phyloP scores from a whole-genome alignment of 169 alveolate genomes.

The Amoebophrya sp. region DNA sequence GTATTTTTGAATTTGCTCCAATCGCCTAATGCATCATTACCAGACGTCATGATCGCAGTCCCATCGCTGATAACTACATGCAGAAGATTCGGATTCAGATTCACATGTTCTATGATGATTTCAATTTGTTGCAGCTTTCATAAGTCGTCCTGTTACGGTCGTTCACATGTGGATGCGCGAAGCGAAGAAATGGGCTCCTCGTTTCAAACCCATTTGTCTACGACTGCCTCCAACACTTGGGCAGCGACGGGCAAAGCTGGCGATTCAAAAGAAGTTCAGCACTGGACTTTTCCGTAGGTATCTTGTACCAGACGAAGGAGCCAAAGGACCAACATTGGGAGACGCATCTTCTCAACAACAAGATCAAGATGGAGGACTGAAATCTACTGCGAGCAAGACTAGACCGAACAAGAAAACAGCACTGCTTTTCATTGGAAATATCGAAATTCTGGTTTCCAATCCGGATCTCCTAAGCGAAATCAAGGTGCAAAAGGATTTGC shows the following conservation, averaged over 20 bases:
- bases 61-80: too few relatives aligned
- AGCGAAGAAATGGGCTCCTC: slow-evolving; percentile 8
- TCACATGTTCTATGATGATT: too few relatives aligned
- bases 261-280: background rate
- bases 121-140: too few relatives aligned
- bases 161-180: background rate
- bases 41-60: too few relatives aligned
- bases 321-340: too few relatives aligned
- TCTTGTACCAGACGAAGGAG: too few relatives aligned
- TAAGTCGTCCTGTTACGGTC: background rate
- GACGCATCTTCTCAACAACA: too few relatives aligned
- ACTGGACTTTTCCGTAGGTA: background rate
- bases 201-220: background rate
- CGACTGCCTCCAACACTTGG: background rate
- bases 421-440: background rate
- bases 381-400: background rate
- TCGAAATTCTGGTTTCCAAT: background rate
- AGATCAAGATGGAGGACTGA: too few relatives aligned
- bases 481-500: background rate
- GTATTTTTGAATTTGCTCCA: too few relatives aligned
- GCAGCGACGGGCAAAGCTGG: background rate
- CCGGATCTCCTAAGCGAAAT: background rate
- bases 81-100: too few relatives aligned
- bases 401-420: background rate
- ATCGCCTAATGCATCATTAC: too few relatives aligned